Conservation (phyloP, 257 asterid genomes). For the Przewalskia tangutica region DNA sequence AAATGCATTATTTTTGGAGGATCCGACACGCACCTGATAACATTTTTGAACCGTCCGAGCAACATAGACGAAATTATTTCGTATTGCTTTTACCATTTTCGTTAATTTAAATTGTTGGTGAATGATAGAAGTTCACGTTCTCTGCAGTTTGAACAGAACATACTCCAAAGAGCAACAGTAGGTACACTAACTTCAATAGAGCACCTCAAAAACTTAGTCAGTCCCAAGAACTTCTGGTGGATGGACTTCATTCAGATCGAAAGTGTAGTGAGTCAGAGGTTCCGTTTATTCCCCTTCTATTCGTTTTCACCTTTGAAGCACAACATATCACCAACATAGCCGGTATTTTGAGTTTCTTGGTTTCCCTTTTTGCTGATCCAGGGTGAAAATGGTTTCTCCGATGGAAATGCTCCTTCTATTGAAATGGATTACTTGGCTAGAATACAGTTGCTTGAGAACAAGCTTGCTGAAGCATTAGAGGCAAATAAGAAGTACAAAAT, state of each 20-base stretch:
- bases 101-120: not conserved
- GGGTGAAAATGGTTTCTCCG: slow-evolving; percentile 20
- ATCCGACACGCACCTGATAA: too few species aligned
- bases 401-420: slow-evolving; percentile 8
- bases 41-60: too few species aligned
- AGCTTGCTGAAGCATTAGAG: slow-evolving; percentile 24
- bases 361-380: slow-evolving; percentile 2
- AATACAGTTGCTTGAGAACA: slow-evolving; percentile 17
- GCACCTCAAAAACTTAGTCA: not conserved
- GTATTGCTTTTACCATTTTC: not conserved
- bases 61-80: not conserved
- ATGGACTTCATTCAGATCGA: not conserved
- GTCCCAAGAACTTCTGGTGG: not conserved
- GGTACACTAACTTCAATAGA: not conserved
- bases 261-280: not conserved
- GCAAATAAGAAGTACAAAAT: slow-evolving; percentile 22
- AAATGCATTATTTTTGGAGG: too few species aligned
- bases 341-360: not conserved
- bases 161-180: not conserved
- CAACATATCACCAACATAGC: not conserved
- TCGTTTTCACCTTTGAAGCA: not conserved
- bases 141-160: not conserved
- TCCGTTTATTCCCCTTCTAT: not conserved
- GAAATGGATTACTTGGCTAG: slow-evolving; percentile 11
- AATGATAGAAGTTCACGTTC: not conserved